phyloP scores from a whole-genome alignment of 176 grass and related monocot genomes.

The Hordeum marinum region DNA sequence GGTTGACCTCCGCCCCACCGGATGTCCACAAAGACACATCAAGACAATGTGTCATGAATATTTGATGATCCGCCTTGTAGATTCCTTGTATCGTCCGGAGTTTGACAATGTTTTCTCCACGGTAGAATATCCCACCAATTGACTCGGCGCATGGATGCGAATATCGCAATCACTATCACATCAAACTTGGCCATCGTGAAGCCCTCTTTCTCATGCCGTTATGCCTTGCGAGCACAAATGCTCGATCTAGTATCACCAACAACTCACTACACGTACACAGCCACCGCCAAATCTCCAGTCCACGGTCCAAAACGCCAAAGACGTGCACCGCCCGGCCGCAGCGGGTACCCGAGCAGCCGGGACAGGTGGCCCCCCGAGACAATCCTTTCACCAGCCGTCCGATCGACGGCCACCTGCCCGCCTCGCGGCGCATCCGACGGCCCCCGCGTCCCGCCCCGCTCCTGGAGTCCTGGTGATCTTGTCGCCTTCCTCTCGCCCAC shows the following conservation, averaged over 20 bases:
- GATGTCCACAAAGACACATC: no score
- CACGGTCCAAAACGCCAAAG: neutral
- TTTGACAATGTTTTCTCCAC: neutral
- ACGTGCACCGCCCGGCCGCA: neutral
- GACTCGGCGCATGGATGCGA: no score
- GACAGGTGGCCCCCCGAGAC: slow-evolving; percentile 22
- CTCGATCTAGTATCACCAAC: neutral
- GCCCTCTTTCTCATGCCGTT: neutral
- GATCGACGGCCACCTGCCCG: neutral
- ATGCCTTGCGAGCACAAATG: neutral
- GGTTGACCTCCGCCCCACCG: no score
- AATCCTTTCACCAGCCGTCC: neutral
- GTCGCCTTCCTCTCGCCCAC: slow-evolving; percentile 17
- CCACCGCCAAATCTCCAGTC: neutral
- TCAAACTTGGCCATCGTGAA: neutral
- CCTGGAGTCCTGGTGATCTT: neutral
- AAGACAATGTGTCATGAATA: no score
- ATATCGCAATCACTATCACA: neutral
- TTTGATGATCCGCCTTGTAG: no score
- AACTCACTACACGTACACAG: neutral
- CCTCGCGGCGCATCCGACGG: slow-evolving; percentile 3
- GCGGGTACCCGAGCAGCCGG: neutral
- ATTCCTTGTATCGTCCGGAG: no score
- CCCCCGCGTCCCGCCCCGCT: neutral
- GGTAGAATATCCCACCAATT: neutral